Conservation (phyloP, 345 rosid genomes). For the Heritiera littoralis region DNA sequence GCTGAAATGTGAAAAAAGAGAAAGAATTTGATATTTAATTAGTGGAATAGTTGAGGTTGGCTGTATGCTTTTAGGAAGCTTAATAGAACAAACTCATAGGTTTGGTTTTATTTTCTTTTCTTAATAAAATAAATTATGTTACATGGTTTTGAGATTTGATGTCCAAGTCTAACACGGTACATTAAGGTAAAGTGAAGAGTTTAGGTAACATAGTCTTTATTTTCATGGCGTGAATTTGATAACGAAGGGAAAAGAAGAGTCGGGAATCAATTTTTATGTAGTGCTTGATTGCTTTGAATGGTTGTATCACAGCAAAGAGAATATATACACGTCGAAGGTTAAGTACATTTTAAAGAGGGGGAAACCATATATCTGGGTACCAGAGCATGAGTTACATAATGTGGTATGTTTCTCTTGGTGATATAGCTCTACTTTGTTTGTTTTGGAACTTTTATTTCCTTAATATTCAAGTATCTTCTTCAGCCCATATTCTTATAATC, state of each 20-base stretch:
- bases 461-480: not conserved
- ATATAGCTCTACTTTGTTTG: not conserved
- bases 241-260: not conserved
- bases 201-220: not conserved
- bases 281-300: not conserved
- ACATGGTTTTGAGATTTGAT: not conserved
- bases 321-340: slow-evolving; percentile 71
- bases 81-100: not conserved
- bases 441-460: not conserved
- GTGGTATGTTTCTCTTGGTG: slow-evolving; percentile 50
- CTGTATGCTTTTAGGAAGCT: not conserved
- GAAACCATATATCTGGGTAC: slow-evolving; percentile 81
- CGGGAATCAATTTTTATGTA: not conserved
- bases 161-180: not conserved
- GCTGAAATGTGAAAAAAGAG: too few species aligned
- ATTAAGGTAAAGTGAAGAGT: not conserved
- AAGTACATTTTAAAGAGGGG: slow-evolving; percentile 73
- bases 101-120: not conserved
- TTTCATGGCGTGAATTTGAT: not conserved
- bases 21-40: not conserved
- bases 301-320: slow-evolving; percentile 50
- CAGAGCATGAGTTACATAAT: slow-evolving; percentile 74
- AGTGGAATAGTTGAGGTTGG: slow-evolving; percentile 3
- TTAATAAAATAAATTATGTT: not conserved
- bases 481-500: not conserved